Evolutionary conservation across 257 asterid genomes (phyloP).

Genomic region (Fraxinus quadrangulata): DNA sequence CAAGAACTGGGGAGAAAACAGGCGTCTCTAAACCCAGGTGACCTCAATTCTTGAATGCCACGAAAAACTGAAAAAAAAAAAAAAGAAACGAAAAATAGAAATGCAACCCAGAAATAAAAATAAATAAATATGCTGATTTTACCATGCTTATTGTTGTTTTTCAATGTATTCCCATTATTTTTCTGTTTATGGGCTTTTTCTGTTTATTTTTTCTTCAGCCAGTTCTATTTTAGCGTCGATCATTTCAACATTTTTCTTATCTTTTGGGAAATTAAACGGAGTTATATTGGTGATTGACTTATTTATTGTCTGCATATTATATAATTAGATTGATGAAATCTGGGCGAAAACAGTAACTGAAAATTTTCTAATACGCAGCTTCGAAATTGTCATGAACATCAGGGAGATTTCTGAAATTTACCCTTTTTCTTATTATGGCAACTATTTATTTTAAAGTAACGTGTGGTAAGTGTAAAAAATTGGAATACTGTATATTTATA

Average conservation of each 20-base stretch:
- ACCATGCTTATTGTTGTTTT: background rate
- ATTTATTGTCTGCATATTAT: background rate
- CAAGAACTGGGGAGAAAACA: conserved; percentile 70
- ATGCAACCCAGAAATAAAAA: background rate
- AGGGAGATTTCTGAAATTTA: too few relatives aligned
- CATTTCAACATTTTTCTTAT: background rate
- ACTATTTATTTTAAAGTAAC: too few relatives aligned
- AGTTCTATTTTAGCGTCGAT: background rate
- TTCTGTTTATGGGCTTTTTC: background rate
- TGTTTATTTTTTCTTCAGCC: background rate
- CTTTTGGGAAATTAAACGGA: background rate
- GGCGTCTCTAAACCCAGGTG: conserved; percentile 88
- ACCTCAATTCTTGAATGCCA: conserved; percentile 13
- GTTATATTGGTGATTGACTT: background rate
- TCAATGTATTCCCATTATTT: background rate
- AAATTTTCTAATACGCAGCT: background rate
- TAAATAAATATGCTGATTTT: background rate
- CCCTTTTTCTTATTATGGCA: too few relatives aligned
- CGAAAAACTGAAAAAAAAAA: background rate
- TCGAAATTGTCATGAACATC: too few relatives aligned
- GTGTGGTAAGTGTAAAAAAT: background rate
- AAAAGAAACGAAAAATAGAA: too few relatives aligned
- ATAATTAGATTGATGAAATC: background rate
- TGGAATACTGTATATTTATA: background rate
- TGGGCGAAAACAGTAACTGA: background rate